Evolutionary conservation across 768 basidiomycete species (phyloP).

Genomic region (Jaapia argillacea): DNA sequence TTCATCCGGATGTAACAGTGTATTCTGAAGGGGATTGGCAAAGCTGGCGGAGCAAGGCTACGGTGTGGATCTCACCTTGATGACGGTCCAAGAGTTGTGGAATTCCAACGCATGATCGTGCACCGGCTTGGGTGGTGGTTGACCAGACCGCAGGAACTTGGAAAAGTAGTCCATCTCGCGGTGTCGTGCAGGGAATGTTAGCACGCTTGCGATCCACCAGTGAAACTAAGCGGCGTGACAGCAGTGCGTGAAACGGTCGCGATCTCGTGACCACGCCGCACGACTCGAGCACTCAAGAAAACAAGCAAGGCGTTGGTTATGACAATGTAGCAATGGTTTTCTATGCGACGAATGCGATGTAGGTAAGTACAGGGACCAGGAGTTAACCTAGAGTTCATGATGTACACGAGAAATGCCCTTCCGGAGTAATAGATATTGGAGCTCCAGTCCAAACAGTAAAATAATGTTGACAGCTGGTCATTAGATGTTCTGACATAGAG

Average conservation of each 20-base stretch:
- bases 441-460: conserved; percentile 7
- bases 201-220: too few species aligned
- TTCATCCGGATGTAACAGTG: conserved; percentile 83
- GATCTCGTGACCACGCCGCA: too few species aligned
- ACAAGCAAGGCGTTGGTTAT: too few species aligned
- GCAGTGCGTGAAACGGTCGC: too few species aligned
- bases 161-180: conserved; percentile 86
- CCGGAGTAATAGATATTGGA: conserved; percentile 4
- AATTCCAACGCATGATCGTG: conserved; percentile 69
- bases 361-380: too few species aligned
- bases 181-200: too few species aligned
- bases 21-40: conserved; percentile 40
- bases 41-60: conserved; percentile 1
- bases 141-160: conserved; percentile 54
- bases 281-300: too few species aligned
- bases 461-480: conserved; percentile 16
- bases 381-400: too few species aligned
- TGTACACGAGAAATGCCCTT: not conserved
- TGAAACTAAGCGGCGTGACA: too few species aligned
- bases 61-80: conserved; percentile 38
- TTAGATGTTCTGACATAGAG: conserved; percentile 82
- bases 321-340: too few species aligned
- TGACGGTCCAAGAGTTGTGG: conserved; percentile 60
- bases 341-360: too few species aligned
- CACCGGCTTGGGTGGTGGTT: conserved; percentile 33